Evolutionary conservation across 768 basidiomycete species (phyloP).

Genomic region (Rhizopogon sp.): DNA sequence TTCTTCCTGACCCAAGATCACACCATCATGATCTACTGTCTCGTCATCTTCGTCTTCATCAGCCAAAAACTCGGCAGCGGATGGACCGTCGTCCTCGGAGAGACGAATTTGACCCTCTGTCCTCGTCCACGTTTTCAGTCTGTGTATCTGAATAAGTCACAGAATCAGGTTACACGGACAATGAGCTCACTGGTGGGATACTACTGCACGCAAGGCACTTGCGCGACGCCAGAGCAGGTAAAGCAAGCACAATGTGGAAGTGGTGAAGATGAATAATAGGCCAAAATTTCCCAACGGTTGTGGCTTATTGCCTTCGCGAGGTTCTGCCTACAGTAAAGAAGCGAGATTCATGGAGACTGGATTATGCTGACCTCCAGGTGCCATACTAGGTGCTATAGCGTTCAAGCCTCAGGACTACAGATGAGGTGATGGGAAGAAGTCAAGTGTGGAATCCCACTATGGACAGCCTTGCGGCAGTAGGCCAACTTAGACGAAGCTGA

Average conservation of each 20-base stretch:
- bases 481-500: too few species aligned
- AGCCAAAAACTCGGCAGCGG: slow-evolving; percentile 61
- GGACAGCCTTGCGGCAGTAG: neutral
- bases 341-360: neutral
- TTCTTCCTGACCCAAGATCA: slow-evolving; percentile 15
- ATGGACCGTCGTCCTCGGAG: slow-evolving; percentile 66
- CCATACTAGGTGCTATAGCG: slow-evolving; percentile 17
- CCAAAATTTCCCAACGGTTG: slow-evolving; percentile 58
- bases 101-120: slow-evolving; percentile 59
- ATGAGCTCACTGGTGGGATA: slow-evolving; percentile 51
- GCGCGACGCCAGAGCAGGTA: slow-evolving; percentile 65
- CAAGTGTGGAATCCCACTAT: neutral
- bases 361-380: slow-evolving; percentile 16
- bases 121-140: slow-evolving; percentile 52
- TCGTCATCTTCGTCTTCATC: slow-evolving; percentile 49
- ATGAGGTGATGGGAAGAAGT: neutral
- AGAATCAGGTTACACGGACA: neutral
- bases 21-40: slow-evolving; percentile 23
- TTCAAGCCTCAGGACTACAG: neutral
- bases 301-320: slow-evolving; percentile 54
- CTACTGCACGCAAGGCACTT: slow-evolving; percentile 47
- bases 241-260: slow-evolving; percentile 49
- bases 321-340: slow-evolving; percentile 35
- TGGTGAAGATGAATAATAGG: slow-evolving; percentile 51
- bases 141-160: slow-evolving; percentile 28